Evolutionary conservation across 371 early-diverging fungal species (phyloP), one percentile per base, ranked within the genome.

Genomic region (Apophysomyces elegans): DNA sequence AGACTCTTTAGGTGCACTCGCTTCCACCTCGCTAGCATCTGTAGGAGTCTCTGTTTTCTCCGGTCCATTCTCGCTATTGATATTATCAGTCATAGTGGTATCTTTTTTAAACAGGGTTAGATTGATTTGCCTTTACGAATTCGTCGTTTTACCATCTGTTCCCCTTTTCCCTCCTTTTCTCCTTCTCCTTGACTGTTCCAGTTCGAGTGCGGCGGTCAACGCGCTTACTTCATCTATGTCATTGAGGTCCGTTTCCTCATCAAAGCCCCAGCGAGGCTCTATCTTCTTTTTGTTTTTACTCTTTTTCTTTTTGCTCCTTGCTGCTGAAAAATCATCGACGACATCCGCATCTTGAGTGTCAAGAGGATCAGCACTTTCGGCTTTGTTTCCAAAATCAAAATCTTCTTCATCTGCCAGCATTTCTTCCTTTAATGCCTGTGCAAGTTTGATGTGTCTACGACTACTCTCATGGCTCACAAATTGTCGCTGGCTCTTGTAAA

Each of bases 391-490:
- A 56, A 74, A 71, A 12, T 72, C 78, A 65, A 80, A 73, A 13
- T 66, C 64, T 26, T 70, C 84, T 18, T 85, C 88, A 35, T 90
- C 89, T 4, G 76, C 80, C 68, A 90, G 62, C 83, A 95, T 84
- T 71, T 94, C 85, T 58, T 82, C 65, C 57, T 87, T 78, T 36
- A 94, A 76, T 6, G 77, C 69, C 59, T 89, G 84, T 0, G 90
- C 88, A 11, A 81, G 83, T 62, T 91, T 88, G 2, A 87, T 37
- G 73, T 96, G 96, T 67, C 89, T 91, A 70, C 88, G 89, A 37
- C 90, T 90, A 64, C 76, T 75, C 71, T 93, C 91, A 69, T 96
- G 96, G 58, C 88, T 92, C 37, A 77, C 74, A 76, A 85, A 87
- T 72, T 92, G 92, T n/a, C 83, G 76, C 61, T 89, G 87, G 18